phyloP scores from a whole-genome alignment of 768 basidiomycete genomes.

The Leccinum disarticulatum region DNA sequence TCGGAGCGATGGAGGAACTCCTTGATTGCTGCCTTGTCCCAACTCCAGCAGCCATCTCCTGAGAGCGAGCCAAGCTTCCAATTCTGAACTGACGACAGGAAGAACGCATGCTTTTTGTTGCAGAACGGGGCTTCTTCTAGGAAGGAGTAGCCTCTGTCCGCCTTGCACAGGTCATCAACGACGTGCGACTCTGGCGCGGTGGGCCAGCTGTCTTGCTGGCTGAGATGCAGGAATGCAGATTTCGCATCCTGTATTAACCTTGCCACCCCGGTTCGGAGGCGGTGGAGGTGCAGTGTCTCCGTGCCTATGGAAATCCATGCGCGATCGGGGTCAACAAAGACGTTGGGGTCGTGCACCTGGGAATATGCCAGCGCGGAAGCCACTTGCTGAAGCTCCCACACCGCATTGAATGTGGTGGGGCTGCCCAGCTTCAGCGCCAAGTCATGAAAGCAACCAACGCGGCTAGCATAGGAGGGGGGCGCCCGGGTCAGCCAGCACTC shows the following conservation, averaged over 20 bases:
- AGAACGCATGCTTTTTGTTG: no score
- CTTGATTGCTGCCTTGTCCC: no score
- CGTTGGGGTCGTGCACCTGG: constrained; percentile 1
- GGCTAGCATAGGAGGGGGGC: neutral
- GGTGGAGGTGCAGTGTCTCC: neutral
- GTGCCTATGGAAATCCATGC: constrained; percentile 1
- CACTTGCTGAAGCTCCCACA: constrained; percentile 9
- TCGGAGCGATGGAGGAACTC: no score
- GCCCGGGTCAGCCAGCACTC: no score
- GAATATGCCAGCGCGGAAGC: neutral
- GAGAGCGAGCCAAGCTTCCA: no score
- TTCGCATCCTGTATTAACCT: neutral
- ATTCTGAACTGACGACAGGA: no score
- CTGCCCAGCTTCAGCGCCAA: neutral
- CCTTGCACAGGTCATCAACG: neutral
- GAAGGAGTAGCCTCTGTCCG: neutral
- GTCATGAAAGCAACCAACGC: neutral
- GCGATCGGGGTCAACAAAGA: neutral
- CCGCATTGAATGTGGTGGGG: neutral
- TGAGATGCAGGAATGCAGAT: constrained; percentile 3
- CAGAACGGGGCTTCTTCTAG: neutral
- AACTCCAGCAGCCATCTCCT: no score
- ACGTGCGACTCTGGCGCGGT: neutral
- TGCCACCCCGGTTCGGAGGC: neutral
- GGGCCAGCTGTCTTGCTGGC: neutral